A percentile compares a stretch with the other conserved stretches of the same genome.
Evolutionary conservation across 352 stramenopile species (phyloP).

Genomic region (Pythium dissotocum): DNA sequence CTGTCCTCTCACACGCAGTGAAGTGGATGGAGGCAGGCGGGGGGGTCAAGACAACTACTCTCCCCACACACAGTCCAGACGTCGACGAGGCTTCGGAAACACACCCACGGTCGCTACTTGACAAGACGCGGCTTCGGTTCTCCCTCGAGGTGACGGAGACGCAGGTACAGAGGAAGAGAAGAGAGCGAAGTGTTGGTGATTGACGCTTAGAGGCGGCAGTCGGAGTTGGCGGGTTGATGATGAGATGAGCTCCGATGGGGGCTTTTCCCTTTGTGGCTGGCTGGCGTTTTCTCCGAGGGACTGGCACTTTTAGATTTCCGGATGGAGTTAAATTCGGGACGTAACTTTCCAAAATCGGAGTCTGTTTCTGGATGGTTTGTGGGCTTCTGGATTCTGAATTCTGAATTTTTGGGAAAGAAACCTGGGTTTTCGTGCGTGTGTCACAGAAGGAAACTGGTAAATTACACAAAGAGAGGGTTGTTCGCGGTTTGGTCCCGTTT

Average conservation of each 20-base stretch:
- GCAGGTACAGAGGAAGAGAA: background rate
- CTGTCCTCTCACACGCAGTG: too few species aligned
- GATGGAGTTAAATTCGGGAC: background rate
- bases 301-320: conserved; percentile 5
- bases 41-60: background rate
- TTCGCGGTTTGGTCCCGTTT: conserved; percentile 1
- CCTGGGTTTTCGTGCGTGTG: background rate
- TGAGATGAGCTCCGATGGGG: background rate
- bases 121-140: background rate
- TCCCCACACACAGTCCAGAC: conserved; percentile 3
- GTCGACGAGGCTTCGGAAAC: background rate
- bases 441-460: conserved; percentile 1
- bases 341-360: background rate
- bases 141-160: background rate
- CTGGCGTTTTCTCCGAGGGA: conserved; percentile 2
- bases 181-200: too few species aligned
- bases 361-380: background rate
- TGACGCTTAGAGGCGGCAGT: too few species aligned
- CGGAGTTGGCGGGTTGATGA: too few species aligned
- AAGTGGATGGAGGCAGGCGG: too few species aligned
- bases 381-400: too few species aligned
- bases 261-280: conserved; percentile 5
- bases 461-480: background rate
- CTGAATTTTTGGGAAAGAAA: conserved; percentile 7
- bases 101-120: background rate